These are phyloP conservation scores for Botrytis fragariae DNA, from an alignment of 2,329 filamentous ascomycete species.

Conservation along the genomic window DNA sequence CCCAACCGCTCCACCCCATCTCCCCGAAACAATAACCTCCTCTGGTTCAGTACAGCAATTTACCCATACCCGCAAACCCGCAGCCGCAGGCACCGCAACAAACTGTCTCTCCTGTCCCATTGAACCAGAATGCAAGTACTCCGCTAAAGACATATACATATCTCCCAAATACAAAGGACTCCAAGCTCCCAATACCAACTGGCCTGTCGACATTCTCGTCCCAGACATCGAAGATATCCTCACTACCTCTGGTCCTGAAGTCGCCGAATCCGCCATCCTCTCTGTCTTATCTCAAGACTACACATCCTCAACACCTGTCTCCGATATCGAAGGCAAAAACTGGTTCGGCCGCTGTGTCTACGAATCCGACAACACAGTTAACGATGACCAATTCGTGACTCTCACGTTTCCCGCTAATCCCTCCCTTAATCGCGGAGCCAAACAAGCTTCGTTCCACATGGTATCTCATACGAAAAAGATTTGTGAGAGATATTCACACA, in stretches of 20 bases:
- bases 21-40: slow-evolving; percentile 67
- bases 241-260: slow-evolving; percentile 43
- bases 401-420: slow-evolving; percentile 62
- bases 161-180: slow-evolving; percentile 53
- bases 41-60: slow-evolving; percentile 77
- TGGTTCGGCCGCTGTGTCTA: slow-evolving; percentile 97
- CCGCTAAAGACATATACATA: slow-evolving; percentile 69
- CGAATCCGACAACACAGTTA: slow-evolving; percentile 89
- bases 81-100: slow-evolving; percentile 69
- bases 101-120: slow-evolving; percentile 83
- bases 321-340: slow-evolving; percentile 52
- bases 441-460: slow-evolving; percentile 92
- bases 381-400: slow-evolving; percentile 87
- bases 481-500: slow-evolving; percentile 78
- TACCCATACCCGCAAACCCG: slow-evolving; percentile 71
- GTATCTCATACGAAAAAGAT: slow-evolving; percentile 83
- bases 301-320: slow-evolving; percentile 47
- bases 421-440: slow-evolving; percentile 52
- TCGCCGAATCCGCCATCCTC: slow-evolving; percentile 48
- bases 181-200: slow-evolving; percentile 63
- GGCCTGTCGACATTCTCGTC: slow-evolving; percentile 87
- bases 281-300: slow-evolving; percentile 51
- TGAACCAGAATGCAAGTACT: slow-evolving; percentile 77
- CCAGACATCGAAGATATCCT: slow-evolving; percentile 84
- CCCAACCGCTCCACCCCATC: slow-evolving; percentile 25